These are phyloP conservation scores for Physcomitrium patens DNA, from an alignment of 225 moss, liverwort and hornwort species.

Conservation along the genomic window DNA sequence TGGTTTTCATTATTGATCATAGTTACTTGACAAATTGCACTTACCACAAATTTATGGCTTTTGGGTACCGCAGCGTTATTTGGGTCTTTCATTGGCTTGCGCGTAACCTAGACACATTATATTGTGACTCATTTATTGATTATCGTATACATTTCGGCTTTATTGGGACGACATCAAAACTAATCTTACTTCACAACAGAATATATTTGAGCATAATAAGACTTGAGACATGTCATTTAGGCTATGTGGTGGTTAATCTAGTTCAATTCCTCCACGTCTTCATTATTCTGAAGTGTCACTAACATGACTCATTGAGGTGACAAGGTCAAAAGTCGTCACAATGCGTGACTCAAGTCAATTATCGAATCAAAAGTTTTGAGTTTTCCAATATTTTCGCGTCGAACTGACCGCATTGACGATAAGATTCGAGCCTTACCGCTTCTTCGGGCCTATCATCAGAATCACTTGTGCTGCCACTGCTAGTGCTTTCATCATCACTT, in stretches of 20 bases:
- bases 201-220: slow-evolving; percentile 4
- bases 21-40: slow-evolving; percentile 12
- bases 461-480: slow-evolving; percentile 87
- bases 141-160: slow-evolving; percentile 21
- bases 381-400: not conserved
- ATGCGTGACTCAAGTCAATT: not conserved
- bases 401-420: not conserved
- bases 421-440: slow-evolving; percentile 55
- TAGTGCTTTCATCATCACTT: slow-evolving; percentile 80
- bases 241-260: too few relatives aligned
- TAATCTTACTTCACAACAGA: not conserved
- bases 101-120: slow-evolving; percentile 55
- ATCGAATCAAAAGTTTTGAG: not conserved
- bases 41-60: slow-evolving; percentile 43
- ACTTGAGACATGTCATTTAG: not conserved
- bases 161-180: slow-evolving; percentile 10
- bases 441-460: slow-evolving; percentile 84
- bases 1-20: not conserved
- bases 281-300: too few relatives aligned
- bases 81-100: slow-evolving; percentile 45
- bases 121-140: slow-evolving; percentile 32
- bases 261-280: too few relatives aligned
- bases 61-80: slow-evolving; percentile 31
- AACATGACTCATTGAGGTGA: too few relatives aligned
- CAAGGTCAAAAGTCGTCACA: too few relatives aligned